phyloP scores from a whole-genome alignment of 2,329 filamentous ascomycete genomes.

The Trichoderma sp. region DNA sequence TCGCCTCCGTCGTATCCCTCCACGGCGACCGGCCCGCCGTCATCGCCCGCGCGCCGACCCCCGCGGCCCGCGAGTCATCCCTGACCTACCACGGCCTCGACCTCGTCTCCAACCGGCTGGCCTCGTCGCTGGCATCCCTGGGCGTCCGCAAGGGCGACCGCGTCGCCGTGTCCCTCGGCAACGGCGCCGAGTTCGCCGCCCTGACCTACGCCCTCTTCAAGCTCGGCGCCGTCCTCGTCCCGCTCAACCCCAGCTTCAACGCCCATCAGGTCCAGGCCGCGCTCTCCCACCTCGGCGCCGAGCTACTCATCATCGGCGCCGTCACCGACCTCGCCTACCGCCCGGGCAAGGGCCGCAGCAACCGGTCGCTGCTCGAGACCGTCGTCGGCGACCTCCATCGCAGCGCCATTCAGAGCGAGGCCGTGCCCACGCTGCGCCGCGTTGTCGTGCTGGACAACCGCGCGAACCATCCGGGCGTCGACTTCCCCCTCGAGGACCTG shows the following conservation, averaged over 20 bases:
- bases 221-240: slow-evolving; percentile 90
- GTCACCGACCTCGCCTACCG: slow-evolving; percentile 81
- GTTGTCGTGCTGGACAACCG: slow-evolving; percentile 83
- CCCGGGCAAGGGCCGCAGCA: slow-evolving; percentile 57
- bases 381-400: slow-evolving; percentile 47
- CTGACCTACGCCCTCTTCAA: slow-evolving; percentile 92
- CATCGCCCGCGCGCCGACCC: slow-evolving; percentile 51
- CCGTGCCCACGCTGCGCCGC: slow-evolving; percentile 69
- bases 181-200: slow-evolving; percentile 79
- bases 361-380: slow-evolving; percentile 50
- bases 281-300: slow-evolving; percentile 71
- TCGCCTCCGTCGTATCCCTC: slow-evolving; percentile 63
- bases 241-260: slow-evolving; percentile 89
- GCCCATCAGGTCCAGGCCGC: slow-evolving; percentile 75
- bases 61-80: slow-evolving; percentile 59
- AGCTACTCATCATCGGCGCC: slow-evolving; percentile 78
- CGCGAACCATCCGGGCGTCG: slow-evolving; percentile 46
- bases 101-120: slow-evolving; percentile 72
- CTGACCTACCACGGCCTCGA: slow-evolving; percentile 79
- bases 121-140: slow-evolving; percentile 66
- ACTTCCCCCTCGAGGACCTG: slow-evolving; percentile 49
- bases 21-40: slow-evolving; percentile 67
- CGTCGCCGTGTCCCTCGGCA: slow-evolving; percentile 84
- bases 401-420: slow-evolving; percentile 32
- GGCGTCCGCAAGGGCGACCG: slow-evolving; percentile 81